Evolutionary conservation across 768 basidiomycete species (phyloP).

Genomic region (Amanita brunnescens): DNA sequence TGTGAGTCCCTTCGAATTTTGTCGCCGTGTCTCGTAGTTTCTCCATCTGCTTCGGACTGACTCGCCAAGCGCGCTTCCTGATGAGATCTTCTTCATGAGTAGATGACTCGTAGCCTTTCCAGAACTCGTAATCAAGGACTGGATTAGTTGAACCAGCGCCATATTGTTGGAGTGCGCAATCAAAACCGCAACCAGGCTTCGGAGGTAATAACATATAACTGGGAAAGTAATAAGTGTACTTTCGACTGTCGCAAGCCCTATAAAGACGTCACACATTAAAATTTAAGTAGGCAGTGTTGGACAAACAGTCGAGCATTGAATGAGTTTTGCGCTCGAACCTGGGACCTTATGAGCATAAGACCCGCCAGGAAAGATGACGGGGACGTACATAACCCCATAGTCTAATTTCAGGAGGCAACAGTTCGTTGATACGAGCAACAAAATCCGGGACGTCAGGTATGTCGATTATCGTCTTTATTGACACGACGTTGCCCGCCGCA

Average conservation of each 20-base stretch:
- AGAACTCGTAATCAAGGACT: constrained; percentile 47
- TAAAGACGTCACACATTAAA: constrained; percentile 9
- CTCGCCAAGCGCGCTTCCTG: constrained; percentile 70
- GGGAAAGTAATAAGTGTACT: constrained; percentile 97
- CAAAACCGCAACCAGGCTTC: constrained; percentile 61
- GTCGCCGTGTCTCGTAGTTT: constrained; percentile 46
- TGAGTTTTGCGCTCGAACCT: constrained; percentile 70
- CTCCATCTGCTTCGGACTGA: constrained; percentile 41
- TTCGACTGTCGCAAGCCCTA: constrained; percentile 88
- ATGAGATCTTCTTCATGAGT: constrained; percentile 48
- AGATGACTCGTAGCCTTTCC: constrained; percentile 36
- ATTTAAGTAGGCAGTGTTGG: constrained; percentile 3
- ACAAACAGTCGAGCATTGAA: constrained; percentile 72
- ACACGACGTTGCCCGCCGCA: constrained; percentile 90
- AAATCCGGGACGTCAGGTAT: constrained; percentile 68
- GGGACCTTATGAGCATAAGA: constrained; percentile 2
- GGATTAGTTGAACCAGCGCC: constrained; percentile 18
- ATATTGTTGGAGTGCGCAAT: constrained; percentile 32
- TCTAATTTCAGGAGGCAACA: constrained; percentile 86
- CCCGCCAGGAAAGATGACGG: background rate
- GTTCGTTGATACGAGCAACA: constrained; percentile 66
- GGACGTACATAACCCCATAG: constrained; percentile 80
- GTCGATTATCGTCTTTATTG: constrained; percentile 78
- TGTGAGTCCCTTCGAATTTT: constrained; percentile 83
- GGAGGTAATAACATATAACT: constrained; percentile 90